A percentile compares a stretch with the other conserved stretches of the same genome.
Evolutionary conservation across 495 filamentous ascomycete species (phyloP).

Genomic region (Talaromyces stipitatus): DNA sequence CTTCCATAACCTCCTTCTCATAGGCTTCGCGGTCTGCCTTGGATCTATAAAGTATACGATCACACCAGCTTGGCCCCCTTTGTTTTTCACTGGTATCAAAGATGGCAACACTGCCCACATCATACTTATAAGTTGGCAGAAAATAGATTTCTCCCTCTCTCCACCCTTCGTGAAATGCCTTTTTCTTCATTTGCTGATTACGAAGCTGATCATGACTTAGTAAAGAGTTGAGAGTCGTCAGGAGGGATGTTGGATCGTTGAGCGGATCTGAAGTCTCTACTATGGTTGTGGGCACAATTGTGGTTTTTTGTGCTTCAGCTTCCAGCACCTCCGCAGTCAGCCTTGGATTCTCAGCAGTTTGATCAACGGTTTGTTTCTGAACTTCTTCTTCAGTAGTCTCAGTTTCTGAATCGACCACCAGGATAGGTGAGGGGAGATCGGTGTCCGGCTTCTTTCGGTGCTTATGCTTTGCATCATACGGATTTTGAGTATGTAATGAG

Average conservation of each 20-base stretch:
- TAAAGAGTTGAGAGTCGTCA: conserved; percentile 78
- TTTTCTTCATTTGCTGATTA: conserved; percentile 61
- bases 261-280: conserved; percentile 29
- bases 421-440: conserved; percentile 16
- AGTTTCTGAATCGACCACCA: conserved; percentile 3
- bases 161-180: conserved; percentile 87
- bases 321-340: background rate
- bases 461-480: conserved; percentile 49
- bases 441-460: conserved; percentile 24
- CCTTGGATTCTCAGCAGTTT: conserved; percentile 1
- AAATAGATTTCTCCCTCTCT: conserved; percentile 82
- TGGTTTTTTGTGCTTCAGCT: background rate
- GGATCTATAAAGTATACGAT: conserved; percentile 85
- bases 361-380: conserved; percentile 3
- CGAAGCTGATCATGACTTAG: conserved; percentile 85
- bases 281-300: background rate
- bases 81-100: conserved; percentile 96
- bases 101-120: conserved; percentile 83
- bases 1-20: conserved; percentile 56
- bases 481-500: conserved; percentile 69
- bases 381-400: background rate
- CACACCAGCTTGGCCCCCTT: conserved; percentile 92
- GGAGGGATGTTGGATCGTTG: conserved; percentile 58
- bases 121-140: conserved; percentile 92
- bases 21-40: conserved; percentile 63